phyloP scores from a whole-genome alignment of 495 filamentous ascomycete genomes.

The Collariella sp. region DNA sequence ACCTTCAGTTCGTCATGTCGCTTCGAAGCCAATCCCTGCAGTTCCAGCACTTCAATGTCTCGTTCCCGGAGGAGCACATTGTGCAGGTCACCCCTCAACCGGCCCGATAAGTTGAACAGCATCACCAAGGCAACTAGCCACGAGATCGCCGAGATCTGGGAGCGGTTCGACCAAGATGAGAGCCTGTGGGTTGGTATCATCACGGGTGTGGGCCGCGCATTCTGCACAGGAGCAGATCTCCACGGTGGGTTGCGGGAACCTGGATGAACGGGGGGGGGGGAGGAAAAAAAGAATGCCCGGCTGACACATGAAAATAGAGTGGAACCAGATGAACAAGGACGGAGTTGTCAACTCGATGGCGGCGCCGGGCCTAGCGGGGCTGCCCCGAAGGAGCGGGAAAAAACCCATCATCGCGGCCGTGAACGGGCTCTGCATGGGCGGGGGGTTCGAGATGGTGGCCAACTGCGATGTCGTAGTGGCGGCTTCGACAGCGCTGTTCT shows the following conservation, averaged over 20 bases:
- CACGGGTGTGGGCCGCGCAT: conserved; percentile 43
- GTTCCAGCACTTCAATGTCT: conserved; percentile 14
- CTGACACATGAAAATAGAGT: conserved; percentile 5
- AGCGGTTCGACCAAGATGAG: conserved; percentile 41
- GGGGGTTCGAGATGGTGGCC: conserved; percentile 62
- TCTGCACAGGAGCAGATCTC: conserved; percentile 54
- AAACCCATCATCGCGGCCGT: conserved; percentile 69
- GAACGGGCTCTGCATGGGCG: conserved; percentile 66
- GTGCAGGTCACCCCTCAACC: conserved; percentile 32
- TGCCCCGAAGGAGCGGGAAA: conserved; percentile 45
- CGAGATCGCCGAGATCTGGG: conserved; percentile 39
- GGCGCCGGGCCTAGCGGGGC: conserved; percentile 45
- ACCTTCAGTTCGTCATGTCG: conserved; percentile 4
- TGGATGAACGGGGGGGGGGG: background rate
- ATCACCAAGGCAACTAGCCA: conserved; percentile 36
- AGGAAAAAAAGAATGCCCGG: background rate
- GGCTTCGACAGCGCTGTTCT: conserved; percentile 45
- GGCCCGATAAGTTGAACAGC: conserved; percentile 42
- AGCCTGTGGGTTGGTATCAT: conserved; percentile 43
- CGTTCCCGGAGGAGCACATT: conserved; percentile 21
- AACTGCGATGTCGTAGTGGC: conserved; percentile 66
- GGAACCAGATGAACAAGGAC: conserved; percentile 14
- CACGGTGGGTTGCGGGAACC: conserved; percentile 25
- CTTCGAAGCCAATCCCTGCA: background rate
- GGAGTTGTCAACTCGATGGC: conserved; percentile 35